Evolutionary conservation across 1,139 yeast genomes (phyloP).

Genomic region (Pichia inconspicua): DNA sequence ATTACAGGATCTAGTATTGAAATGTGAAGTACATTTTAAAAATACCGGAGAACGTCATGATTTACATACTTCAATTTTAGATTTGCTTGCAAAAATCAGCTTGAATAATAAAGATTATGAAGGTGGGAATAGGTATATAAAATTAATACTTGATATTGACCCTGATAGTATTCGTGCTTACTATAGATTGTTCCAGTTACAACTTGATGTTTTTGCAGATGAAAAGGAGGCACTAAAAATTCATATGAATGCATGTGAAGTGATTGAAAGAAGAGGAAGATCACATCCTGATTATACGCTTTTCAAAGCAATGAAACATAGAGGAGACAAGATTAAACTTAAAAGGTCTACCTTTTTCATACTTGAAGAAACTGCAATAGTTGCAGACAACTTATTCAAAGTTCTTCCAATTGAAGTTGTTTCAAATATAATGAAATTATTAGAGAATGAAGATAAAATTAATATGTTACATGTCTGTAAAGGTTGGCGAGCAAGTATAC

Average conservation of each 20-base stretch:
- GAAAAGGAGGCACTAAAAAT: constrained; percentile 9
- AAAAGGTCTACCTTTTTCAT: constrained; percentile 1
- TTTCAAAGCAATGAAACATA: neutral
- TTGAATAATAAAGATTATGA: neutral
- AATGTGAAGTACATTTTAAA: neutral
- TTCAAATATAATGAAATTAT: constrained; percentile 1
- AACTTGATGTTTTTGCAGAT: constrained; percentile 1
- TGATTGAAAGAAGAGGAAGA: neutral
- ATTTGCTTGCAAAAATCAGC: constrained; percentile 6
- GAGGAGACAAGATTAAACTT: constrained; percentile 1
- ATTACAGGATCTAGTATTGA: constrained; percentile 1
- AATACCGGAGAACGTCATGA: constrained; percentile 1
- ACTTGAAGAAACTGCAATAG: neutral
- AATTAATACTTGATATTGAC: constrained; percentile 3
- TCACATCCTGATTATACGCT: neutral
- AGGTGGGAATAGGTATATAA: neutral
- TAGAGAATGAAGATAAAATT: constrained; percentile 5
- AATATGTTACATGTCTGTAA: constrained; percentile 10
- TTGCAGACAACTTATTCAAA: constrained; percentile 6
- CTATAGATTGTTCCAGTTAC: constrained; percentile 2
- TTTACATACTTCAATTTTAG: constrained; percentile 2
- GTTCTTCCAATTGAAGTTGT: constrained; percentile 11
- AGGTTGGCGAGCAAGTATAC: constrained; percentile 12
- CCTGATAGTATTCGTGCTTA: constrained; percentile 6
- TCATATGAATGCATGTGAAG: neutral